Base-by-base conservation (phyloP, 139 green algal genomes). In the Dunaliella sp. region DNA sequence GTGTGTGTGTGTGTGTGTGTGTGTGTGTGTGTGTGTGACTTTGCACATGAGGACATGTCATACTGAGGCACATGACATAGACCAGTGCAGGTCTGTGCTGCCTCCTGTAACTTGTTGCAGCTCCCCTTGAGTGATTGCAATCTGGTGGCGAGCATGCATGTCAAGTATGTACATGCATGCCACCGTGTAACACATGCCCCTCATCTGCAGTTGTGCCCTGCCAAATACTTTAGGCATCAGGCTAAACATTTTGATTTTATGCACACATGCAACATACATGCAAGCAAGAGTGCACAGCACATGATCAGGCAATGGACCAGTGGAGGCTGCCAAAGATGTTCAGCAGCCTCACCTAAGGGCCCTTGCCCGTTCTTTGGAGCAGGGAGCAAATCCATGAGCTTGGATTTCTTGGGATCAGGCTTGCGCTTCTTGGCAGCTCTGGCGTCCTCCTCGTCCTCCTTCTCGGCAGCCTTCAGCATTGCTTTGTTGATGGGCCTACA, bases 321-420 rank as follows among this genome's bases (percentile, higher is more conserved):
- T 21, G 58, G 58, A 24, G 58, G 21, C 22, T 74, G 58, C 58
- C 22, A n/a, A 24, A 24, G 22, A 21, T 74, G 58, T 21, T 85
- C 34, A 58, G 78, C 34, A 35, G 74, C 81, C 36, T 77, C 81
- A 25, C 72, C 38, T 76, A 36, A 28, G 32, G 82, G 3, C 58
- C 1, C 58, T 16, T 1, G 38, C 1, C 79, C 80, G n/a, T 93
- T 85, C 74, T 94, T 95, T 32, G 94, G 94, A 3, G 90, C 65
- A 0, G 94, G 94, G 77, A 96, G 88, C 35, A 93, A 90, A 80
- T 92, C 90, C 28, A 91, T 84, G 16, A 93, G 86, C 37, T 83
- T 86, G 35, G 81, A 86, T 76, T 91, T 89, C 1, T 33, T 82
- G 24, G 16, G 31, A 21, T 28, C 35, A 24, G 31, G 12, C 3